Percentiles rank a stretch among this genome's conserved stretches.
Evolutionary conservation across 768 basidiomycete genomes (phyloP).

Genomic region (Mycena latifolia): DNA sequence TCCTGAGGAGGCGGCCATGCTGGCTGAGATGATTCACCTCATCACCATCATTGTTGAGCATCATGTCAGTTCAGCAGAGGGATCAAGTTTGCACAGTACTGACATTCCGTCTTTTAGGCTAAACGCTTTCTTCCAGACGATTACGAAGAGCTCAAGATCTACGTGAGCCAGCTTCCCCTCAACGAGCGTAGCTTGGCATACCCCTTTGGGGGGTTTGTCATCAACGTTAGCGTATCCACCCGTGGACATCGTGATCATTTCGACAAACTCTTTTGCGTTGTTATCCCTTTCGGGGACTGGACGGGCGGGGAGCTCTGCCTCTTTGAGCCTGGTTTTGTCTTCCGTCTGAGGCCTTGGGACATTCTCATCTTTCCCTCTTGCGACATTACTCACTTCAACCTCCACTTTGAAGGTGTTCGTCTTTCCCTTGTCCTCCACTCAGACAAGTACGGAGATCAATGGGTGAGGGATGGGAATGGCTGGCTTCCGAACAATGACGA

Average conservation of each 20-base stretch:
- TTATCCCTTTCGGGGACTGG: slow-evolving; percentile 38
- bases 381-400: slow-evolving; percentile 22
- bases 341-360: slow-evolving; percentile 38
- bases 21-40: background rate
- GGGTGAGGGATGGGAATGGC: background rate
- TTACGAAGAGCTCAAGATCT: slow-evolving; percentile 22
- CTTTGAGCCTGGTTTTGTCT: slow-evolving; percentile 39
- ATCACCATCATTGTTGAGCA: background rate
- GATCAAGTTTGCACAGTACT: background rate
- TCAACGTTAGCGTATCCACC: slow-evolving; percentile 41
- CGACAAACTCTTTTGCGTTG: slow-evolving; percentile 42
- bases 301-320: slow-evolving; percentile 43
- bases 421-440: slow-evolving; percentile 13
- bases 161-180: slow-evolving; percentile 23
- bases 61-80: background rate
- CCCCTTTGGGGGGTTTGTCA: slow-evolving; percentile 40
- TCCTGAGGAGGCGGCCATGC: background rate
- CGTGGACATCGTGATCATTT: slow-evolving; percentile 36
- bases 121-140: slow-evolving; percentile 29
- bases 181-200: slow-evolving; percentile 8
- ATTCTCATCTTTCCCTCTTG: slow-evolving; percentile 20
- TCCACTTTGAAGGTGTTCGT: background rate
- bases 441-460: slow-evolving; percentile 5
- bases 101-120: background rate
- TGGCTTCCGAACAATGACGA: background rate